These are phyloP conservation scores for Lantana camara DNA, from an alignment of 257 asterid genomes.

Conservation along the genomic window DNA sequence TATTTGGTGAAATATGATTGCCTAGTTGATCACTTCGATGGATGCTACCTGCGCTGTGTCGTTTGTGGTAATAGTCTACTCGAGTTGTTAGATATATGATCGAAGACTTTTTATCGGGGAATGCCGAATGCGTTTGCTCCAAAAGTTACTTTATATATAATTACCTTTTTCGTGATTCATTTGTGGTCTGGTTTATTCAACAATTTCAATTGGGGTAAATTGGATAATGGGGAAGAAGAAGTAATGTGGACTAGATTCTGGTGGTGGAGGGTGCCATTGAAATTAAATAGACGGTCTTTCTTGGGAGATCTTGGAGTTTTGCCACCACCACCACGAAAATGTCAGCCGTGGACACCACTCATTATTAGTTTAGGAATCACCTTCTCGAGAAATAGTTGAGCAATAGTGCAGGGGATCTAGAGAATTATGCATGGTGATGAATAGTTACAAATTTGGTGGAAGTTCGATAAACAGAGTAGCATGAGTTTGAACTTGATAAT, in stretches of 20 bases:
- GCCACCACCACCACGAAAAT: background rate
- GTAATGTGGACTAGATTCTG: background rate
- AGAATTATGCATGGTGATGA: background rate
- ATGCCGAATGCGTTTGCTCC: background rate
- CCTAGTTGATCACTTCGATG: slow-evolving; percentile 10
- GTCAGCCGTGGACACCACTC: background rate
- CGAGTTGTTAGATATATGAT: slow-evolving; percentile 11
- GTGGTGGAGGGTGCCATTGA: slow-evolving; percentile 1
- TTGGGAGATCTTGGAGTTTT: slow-evolving; percentile 1
- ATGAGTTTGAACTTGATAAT: background rate
- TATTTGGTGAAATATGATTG: background rate
- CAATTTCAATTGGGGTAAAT: background rate
- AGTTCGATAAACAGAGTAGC: background rate
- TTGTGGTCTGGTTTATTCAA: slow-evolving; percentile 11
- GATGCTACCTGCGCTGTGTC: background rate
- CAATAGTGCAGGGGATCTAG: background rate
- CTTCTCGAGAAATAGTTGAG: background rate
- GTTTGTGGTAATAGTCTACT: background rate
- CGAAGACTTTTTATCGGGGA: background rate
- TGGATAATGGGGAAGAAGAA: background rate
- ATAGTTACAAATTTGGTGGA: background rate
- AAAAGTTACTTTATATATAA: background rate
- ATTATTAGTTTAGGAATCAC: background rate
- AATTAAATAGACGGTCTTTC: too few species aligned
- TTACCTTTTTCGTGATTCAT: background rate